Conservation (phyloP, 306 rosid species). For the Hippophae gyantsensis region DNA sequence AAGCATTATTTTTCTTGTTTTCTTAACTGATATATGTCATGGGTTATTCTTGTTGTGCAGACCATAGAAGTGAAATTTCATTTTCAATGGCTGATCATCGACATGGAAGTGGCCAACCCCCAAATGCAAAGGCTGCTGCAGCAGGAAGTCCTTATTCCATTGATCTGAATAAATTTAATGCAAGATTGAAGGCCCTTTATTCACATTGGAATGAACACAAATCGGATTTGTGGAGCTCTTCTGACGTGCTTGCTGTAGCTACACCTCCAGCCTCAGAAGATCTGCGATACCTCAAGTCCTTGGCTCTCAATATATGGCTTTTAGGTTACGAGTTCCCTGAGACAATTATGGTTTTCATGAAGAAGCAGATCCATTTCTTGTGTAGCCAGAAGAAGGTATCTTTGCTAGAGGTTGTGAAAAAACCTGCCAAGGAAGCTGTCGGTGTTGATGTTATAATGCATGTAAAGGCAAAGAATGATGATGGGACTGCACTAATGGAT, state of each 20-base stretch:
- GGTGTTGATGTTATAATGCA: slow-evolving; percentile 24
- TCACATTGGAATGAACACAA: slow-evolving; percentile 17
- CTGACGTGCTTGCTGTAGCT: slow-evolving; percentile 20
- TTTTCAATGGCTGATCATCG: slow-evolving; percentile 22
- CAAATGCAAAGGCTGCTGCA: slow-evolving; percentile 19
- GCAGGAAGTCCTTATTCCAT: slow-evolving; percentile 18
- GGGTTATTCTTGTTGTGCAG: too few species aligned
- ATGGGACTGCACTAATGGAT: slow-evolving; percentile 22
- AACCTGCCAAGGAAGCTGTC: slow-evolving; percentile 26
- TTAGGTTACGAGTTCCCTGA: slow-evolving; percentile 30
- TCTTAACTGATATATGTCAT: too few species aligned
- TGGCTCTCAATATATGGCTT: slow-evolving; percentile 27
- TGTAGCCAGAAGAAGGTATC: slow-evolving; percentile 35
- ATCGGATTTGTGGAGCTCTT: slow-evolving; percentile 17
- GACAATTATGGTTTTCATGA: slow-evolving; percentile 25
- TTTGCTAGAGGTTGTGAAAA: slow-evolving; percentile 18
- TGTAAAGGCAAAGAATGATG: slow-evolving; percentile 21
- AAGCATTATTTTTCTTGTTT: too few species aligned
- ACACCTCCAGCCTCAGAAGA: slow-evolving; percentile 33
- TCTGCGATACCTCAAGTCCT: slow-evolving; percentile 31
- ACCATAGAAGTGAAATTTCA: too few species aligned
- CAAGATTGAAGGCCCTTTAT: slow-evolving; percentile 19
- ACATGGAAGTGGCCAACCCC: slow-evolving; percentile 12
- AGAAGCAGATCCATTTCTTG: slow-evolving; percentile 28
- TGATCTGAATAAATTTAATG: slow-evolving; percentile 19